Evolutionary conservation across 164 flowering plant species (phyloP).

Genomic region (Brasenia schreberi): DNA sequence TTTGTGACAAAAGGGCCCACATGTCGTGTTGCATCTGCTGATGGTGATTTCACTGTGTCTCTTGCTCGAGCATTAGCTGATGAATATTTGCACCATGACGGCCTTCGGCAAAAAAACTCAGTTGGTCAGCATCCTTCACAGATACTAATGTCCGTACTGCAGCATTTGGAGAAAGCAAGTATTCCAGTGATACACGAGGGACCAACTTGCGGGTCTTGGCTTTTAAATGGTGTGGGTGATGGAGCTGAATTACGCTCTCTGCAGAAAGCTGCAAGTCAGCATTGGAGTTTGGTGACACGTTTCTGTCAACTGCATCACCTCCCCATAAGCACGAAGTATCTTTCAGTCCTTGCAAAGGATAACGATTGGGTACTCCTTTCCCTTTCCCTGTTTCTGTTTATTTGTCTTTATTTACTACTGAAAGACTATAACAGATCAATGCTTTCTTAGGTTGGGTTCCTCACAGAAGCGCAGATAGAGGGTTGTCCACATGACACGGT

Average conservation of each 20-base stretch:
- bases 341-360: slow-evolving; percentile 75
- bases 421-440: not conserved
- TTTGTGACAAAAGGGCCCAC: slow-evolving; percentile 38
- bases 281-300: slow-evolving; percentile 72
- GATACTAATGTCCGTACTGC: slow-evolving; percentile 57
- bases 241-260: slow-evolving; percentile 65
- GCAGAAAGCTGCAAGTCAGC: slow-evolving; percentile 77
- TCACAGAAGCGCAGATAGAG: slow-evolving; percentile 84
- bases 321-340: slow-evolving; percentile 82
- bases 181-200: slow-evolving; percentile 47
- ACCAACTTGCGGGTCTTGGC: slow-evolving; percentile 82
- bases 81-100: slow-evolving; percentile 41
- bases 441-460: slow-evolving; percentile 68
- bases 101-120: slow-evolving; percentile 6
- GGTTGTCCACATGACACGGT: slow-evolving; percentile 63
- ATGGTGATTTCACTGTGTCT: slow-evolving; percentile 47
- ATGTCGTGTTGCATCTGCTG: slow-evolving; percentile 33
- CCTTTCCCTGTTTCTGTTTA: slow-evolving; percentile 1
- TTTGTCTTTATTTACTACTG: not conserved
- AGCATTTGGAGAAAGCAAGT: slow-evolving; percentile 85
- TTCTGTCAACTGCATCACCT: slow-evolving; percentile 87
- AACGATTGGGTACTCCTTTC: slow-evolving; percentile 79
- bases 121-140: slow-evolving; percentile 24
- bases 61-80: slow-evolving; percentile 90
- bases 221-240: slow-evolving; percentile 60